Conservation (phyloP, 2,329 filamentous ascomycete genomes). For the Knoxdaviesia capensis region DNA sequence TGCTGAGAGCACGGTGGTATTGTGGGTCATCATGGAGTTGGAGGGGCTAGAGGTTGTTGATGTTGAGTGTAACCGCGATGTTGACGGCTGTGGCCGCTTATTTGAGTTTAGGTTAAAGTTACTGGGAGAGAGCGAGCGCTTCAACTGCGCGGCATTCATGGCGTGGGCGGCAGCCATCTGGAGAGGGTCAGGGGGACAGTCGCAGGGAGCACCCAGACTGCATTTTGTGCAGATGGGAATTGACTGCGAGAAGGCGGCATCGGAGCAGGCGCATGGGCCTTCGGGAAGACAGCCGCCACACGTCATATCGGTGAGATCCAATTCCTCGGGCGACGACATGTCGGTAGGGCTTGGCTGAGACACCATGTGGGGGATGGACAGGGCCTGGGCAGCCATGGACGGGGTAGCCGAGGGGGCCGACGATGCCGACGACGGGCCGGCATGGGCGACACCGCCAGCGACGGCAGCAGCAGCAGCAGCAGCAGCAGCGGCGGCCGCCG, state of each 20-base stretch:
- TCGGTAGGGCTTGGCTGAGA: constrained; percentile 26
- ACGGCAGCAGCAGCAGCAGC: too few relatives aligned
- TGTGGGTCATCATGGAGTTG: too few relatives aligned
- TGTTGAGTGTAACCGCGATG: not conserved
- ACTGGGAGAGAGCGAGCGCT: constrained; percentile 25
- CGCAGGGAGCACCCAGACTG: constrained; percentile 38
- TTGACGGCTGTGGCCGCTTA: constrained; percentile 20
- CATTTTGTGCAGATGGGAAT: constrained; percentile 45
- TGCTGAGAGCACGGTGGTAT: too few relatives aligned
- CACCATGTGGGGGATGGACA: constrained; percentile 37
- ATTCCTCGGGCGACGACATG: constrained; percentile 1
- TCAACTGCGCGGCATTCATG: constrained; percentile 12
- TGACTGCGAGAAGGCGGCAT: constrained; percentile 33
- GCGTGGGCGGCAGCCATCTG: constrained; percentile 9
- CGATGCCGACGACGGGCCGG: too few relatives aligned
- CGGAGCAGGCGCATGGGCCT: constrained; percentile 36
- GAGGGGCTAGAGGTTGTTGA: too few relatives aligned
- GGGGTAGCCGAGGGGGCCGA: too few relatives aligned
- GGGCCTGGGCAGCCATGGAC: constrained; percentile 15
- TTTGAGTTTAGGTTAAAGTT: not conserved
- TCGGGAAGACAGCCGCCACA: constrained; percentile 36
- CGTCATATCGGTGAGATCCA: constrained; percentile 16
- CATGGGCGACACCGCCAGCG: too few relatives aligned
- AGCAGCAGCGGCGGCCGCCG: too few relatives aligned
- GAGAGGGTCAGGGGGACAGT: constrained; percentile 42